Percentiles rank a stretch among this genome's conserved stretches.
Evolutionary conservation across 2,329 filamentous ascomycete species (phyloP).

Genomic region (Nemania abortiva): DNA sequence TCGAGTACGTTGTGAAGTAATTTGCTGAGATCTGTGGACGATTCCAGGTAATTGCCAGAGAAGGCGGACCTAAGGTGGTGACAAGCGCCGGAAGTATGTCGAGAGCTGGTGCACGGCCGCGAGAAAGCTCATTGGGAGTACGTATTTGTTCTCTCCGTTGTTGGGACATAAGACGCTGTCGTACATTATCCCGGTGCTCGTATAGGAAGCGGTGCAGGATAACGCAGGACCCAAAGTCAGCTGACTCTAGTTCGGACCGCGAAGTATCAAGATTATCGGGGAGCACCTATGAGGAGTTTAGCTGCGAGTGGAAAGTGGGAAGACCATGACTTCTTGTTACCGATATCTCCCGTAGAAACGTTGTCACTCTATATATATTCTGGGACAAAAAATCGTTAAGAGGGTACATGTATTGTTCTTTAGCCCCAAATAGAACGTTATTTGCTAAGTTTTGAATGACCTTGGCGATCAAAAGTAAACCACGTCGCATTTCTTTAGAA

Average conservation of each 20-base stretch:
- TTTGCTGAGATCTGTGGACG: constrained; percentile 74
- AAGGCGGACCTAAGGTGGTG: constrained; percentile 74
- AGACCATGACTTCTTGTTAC: constrained; percentile 56
- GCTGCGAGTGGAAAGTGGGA: constrained; percentile 20
- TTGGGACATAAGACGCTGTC: constrained; percentile 71
- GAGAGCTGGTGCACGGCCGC: constrained; percentile 67
- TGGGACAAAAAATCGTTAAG: constrained; percentile 76
- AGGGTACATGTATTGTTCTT: constrained; percentile 79
- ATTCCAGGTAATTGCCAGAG: constrained; percentile 77
- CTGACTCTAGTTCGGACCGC: constrained; percentile 61
- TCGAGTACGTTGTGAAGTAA: constrained; percentile 72
- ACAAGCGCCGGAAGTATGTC: constrained; percentile 72
- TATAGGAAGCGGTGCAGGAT: constrained; percentile 76
- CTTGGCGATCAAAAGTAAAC: constrained; percentile 76
- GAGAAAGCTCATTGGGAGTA: constrained; percentile 65
- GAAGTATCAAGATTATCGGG: constrained; percentile 60
- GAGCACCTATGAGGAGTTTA: constrained; percentile 56
- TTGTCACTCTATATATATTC: constrained; percentile 76
- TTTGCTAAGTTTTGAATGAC: constrained; percentile 79
- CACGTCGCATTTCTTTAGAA: constrained; percentile 76
- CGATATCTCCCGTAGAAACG: constrained; percentile 75
- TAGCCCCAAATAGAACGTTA: constrained; percentile 77
- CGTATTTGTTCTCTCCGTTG: constrained; percentile 69
- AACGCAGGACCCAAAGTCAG: constrained; percentile 79
- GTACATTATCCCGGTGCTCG: constrained; percentile 77